phyloP scores from a whole-genome alignment of 345 rosid genomes.

The Linum usitatissimum region DNA sequence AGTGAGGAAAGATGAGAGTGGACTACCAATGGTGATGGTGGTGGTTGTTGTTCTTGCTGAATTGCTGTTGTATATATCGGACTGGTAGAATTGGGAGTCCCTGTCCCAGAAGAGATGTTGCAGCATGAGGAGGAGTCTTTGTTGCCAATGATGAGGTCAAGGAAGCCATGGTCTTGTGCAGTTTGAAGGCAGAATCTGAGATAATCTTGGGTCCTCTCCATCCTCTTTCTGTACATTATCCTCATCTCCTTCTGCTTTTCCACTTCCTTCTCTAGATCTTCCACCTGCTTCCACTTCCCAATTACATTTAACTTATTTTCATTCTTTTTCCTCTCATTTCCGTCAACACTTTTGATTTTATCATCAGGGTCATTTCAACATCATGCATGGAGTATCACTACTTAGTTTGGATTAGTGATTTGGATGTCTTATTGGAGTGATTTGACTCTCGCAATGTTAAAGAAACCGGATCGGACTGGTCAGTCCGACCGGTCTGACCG shows the following conservation, averaged over 20 bases:
- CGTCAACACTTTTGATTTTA: no score
- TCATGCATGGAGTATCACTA: no score
- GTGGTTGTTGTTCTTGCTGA: conserved; percentile 1
- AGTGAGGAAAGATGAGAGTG: conserved; percentile 16
- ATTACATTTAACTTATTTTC: no score
- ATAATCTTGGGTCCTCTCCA: conserved; percentile 47
- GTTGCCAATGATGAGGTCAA: conserved; percentile 27
- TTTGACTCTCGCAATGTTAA: no score
- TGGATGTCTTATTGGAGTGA: no score
- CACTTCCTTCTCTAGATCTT: conserved; percentile 30
- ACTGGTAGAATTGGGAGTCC: background rate
- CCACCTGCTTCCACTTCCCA: conserved; percentile 20
- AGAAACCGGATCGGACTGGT: no score
- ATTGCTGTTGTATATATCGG: background rate
- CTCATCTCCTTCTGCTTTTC: conserved; percentile 31
- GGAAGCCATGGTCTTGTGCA: conserved; percentile 46
- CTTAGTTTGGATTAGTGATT: no score
- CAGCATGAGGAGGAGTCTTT: conserved; percentile 12
- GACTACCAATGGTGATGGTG: conserved; percentile 12
- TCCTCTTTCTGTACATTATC: conserved; percentile 29
- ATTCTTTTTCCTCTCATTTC: no score
- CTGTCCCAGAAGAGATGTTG: background rate
- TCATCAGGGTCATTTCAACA: no score
- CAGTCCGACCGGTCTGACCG: no score
- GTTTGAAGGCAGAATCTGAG: conserved; percentile 46